Base-by-base conservation (phyloP, 1,284 basidiomycete species). In the Coniferiporia weirii region DNA sequence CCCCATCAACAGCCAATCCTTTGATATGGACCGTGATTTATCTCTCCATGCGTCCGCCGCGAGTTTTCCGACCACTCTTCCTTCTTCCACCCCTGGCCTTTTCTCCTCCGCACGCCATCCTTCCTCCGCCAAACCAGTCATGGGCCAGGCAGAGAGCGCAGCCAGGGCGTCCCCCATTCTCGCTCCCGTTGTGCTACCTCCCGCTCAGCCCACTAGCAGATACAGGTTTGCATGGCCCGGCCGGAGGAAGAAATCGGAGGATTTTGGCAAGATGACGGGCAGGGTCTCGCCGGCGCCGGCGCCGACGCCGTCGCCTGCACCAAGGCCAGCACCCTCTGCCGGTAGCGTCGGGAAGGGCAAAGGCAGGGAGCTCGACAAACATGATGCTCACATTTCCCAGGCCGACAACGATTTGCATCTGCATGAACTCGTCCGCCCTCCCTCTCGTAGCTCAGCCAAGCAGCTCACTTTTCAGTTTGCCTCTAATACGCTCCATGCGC, bases 201-300 rank as follows among this genome's bases (percentile, higher is more conserved):
- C 52, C 10, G 17, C 52, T 17, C 59, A 54, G 49, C 52, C 57
- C 32, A 22, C 52, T 12, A 17, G 10, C 52, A 61, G 34, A 19
- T 46, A n/a, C 32, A 61, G 47, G 56, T 58, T 61, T 51, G 45
- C 38, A 38, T 61, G 60, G 60, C 60, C 60, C 2, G 60, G 56
- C 4, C 51, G 60, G 6, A 57, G 60, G 49, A 61, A 61, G 35
- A 61, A 61, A 52, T 61, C 59, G 19, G 59, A 61, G 20, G 59
- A 61, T 36, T 48, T 61, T 10, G 34, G 44, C n/a, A 61, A 57
- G 55, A 10, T 57, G 7, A 38, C 56, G 43, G 17, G 17, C 43
- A 34, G 13, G 8, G 36, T n/a, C 34, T 36, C 48, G 19, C 48
- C 47, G 7, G n/a, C 20, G 35, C 19, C 52, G 12, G 6, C 51